Evolutionary conservation across 129 eudicot species (phyloP), one percentile per base, ranked within the genome.

Genomic region (Centaurea solstitialis): DNA sequence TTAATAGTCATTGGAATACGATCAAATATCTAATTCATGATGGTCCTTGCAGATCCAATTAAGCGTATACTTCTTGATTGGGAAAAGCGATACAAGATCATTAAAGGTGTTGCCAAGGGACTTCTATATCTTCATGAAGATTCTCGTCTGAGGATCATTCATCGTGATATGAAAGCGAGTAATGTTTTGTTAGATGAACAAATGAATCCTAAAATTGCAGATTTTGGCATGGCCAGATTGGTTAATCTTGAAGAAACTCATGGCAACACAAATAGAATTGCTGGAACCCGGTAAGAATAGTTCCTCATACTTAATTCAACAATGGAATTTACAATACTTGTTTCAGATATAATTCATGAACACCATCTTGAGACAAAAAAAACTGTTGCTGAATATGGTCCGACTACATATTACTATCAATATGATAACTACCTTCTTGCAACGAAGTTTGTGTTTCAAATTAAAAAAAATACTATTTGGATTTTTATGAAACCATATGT

Each of bases 201-300:
- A 15, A 79, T 84, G 81, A 40, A 79, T 61, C 84, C 87, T 7
- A 84, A 84, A 50, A 84, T 84, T 50, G 74, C 84, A 21, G 87
- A 84, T 68, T 84, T 79, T 59, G 87, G 83, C 68, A 72, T 35
- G 65, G 76, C 84, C 35, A 74, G 77, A 38, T 76, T 82, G 73
- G 76, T 82, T 59, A 68, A n/a, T 4, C 20, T 30, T 1, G 86
- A 82, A 10, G 81, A 82, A 70, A 50, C 86, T 5, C 82, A 72
- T 28, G 78, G 64, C 28, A 72, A 24, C 28, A 77, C 86, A 23
- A 76, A 61, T 71, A 43, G 75, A 77, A 39, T 76, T 50, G 86
- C 30, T 61, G 86, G 86, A 57, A 82, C 86, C 30, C 76, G 23
- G 86, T 82, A 77, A 76, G 86, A 61, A 9, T 9, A 15, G 21